These are phyloP conservation scores for Evansstolkia leycettana DNA, from an alignment of 495 filamentous ascomycete genomes.

Conservation along the genomic window DNA sequence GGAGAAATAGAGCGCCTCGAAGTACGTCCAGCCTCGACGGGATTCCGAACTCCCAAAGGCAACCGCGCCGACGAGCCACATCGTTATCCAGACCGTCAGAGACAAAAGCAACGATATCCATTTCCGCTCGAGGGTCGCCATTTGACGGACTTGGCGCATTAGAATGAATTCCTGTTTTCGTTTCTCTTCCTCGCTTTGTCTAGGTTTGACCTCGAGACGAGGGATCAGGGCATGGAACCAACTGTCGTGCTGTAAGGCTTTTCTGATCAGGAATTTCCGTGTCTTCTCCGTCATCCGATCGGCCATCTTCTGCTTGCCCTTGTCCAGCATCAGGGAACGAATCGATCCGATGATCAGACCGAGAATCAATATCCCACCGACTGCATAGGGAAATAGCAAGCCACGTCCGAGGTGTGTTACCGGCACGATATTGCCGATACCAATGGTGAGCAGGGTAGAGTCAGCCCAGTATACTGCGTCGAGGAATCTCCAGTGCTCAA, in stretches of 20 bases:
- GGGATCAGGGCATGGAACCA: conserved; percentile 7
- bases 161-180: conserved; percentile 61
- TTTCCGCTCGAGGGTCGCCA: conserved; percentile 42
- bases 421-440: conserved; percentile 59
- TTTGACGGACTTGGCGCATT: conserved; percentile 62
- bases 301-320: conserved; percentile 56
- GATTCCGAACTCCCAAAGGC: conserved; percentile 52
- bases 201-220: conserved; percentile 2
- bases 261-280: conserved; percentile 39
- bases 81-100: conserved; percentile 44
- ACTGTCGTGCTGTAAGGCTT: conserved; percentile 8
- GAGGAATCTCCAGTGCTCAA: conserved; percentile 70
- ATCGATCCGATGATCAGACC: conserved; percentile 82
- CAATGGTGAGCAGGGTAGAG: conserved; percentile 75
- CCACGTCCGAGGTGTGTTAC: conserved; percentile 48
- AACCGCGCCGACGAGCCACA: conserved; percentile 72
- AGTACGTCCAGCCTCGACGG: conserved; percentile 62
- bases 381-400: conserved; percentile 66
- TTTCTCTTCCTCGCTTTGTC: conserved; percentile 38
- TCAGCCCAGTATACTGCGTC: conserved; percentile 78
- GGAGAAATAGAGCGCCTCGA: conserved; percentile 65
- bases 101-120: conserved; percentile 61
- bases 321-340: conserved; percentile 64
- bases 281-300: conserved; percentile 62
- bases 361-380: conserved; percentile 68